Evolutionary conservation across 1,139 yeast genomes (phyloP).

Genomic region (Eremothecium cymbalariae): DNA sequence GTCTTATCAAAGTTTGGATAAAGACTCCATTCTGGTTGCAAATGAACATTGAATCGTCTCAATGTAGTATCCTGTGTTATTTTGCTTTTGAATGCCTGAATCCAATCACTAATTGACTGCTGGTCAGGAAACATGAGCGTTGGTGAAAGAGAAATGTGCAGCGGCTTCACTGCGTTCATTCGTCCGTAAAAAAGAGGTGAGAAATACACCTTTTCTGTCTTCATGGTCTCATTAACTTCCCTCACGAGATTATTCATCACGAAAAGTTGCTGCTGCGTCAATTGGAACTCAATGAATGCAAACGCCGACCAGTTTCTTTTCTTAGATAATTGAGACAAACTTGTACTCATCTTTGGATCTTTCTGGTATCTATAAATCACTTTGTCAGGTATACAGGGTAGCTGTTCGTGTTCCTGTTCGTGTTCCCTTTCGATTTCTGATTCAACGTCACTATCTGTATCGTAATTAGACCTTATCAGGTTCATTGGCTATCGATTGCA

Average conservation of each 20-base stretch:
- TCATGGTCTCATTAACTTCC: slow-evolving; percentile 3
- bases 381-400: slow-evolving; percentile 15
- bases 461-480: slow-evolving; percentile 12
- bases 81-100: neutral
- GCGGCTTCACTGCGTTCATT: slow-evolving; percentile 21
- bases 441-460: slow-evolving; percentile 14
- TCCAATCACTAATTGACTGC: slow-evolving; percentile 10
- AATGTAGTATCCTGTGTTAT: neutral
- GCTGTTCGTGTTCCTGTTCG: neutral
- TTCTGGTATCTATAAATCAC: slow-evolving; percentile 21
- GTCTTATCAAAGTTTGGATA: slow-evolving; percentile 3
- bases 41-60: neutral
- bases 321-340: neutral
- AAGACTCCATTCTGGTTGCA: slow-evolving; percentile 1
- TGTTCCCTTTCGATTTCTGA: neutral
- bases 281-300: slow-evolving; percentile 20
- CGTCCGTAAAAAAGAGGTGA: slow-evolving; percentile 19
- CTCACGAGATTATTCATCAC: no score
- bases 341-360: slow-evolving; percentile 14
- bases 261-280: slow-evolving; percentile 11
- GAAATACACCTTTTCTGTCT: slow-evolving; percentile 9
- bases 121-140: slow-evolving; percentile 12
- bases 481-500: no score
- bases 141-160: slow-evolving; percentile 23
- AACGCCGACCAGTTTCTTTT: slow-evolving; percentile 19